Evolutionary conservation across 129 eudicot genomes (phyloP).

Genomic region (Erigeron canadensis): DNA sequence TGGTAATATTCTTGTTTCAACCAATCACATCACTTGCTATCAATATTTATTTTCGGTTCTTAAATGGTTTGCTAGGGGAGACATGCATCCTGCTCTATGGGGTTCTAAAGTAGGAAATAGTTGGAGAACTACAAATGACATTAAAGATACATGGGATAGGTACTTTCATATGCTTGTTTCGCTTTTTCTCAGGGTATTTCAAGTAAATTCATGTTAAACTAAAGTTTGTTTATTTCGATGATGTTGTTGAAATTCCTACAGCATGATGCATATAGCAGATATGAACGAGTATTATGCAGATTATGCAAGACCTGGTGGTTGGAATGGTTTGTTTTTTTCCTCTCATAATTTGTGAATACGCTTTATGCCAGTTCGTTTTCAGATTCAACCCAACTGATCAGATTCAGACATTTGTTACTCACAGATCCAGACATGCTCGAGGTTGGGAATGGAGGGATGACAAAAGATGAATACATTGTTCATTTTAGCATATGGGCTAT

Average conservation of each 20-base stretch:
- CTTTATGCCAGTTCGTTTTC: slow-evolving; percentile 1
- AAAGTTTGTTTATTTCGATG: not conserved
- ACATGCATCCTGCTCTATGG: slow-evolving; percentile 93
- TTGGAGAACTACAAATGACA: slow-evolving; percentile 92
- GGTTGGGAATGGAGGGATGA: slow-evolving; percentile 96
- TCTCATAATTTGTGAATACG: not conserved
- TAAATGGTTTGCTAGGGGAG: slow-evolving; percentile 56
- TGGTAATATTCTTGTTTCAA: slow-evolving; percentile 46
- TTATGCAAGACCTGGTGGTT: slow-evolving; percentile 92
- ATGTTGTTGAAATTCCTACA: slow-evolving; percentile 26
- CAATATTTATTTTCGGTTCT: not conserved
- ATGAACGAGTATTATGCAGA: slow-evolving; percentile 85
- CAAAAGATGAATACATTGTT: slow-evolving; percentile 62
- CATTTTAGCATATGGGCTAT: slow-evolving; percentile 96
- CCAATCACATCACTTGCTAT: not conserved
- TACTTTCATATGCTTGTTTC: slow-evolving; percentile 25
- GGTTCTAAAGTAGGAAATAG: slow-evolving; percentile 74
- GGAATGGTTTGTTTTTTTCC: slow-evolving; percentile 65
- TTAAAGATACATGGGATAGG: slow-evolving; percentile 69
- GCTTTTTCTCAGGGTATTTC: not conserved
- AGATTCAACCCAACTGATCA: not conserved
- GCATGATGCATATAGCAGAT: slow-evolving; percentile 85
- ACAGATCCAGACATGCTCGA: slow-evolving; percentile 98
- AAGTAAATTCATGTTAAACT: not conserved
- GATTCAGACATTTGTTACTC: slow-evolving; percentile 3